Evolutionary conservation across 805 yeast genomes (phyloP), one percentile per base, ranked within the genome.

Genomic region (Lachancea sp.): DNA sequence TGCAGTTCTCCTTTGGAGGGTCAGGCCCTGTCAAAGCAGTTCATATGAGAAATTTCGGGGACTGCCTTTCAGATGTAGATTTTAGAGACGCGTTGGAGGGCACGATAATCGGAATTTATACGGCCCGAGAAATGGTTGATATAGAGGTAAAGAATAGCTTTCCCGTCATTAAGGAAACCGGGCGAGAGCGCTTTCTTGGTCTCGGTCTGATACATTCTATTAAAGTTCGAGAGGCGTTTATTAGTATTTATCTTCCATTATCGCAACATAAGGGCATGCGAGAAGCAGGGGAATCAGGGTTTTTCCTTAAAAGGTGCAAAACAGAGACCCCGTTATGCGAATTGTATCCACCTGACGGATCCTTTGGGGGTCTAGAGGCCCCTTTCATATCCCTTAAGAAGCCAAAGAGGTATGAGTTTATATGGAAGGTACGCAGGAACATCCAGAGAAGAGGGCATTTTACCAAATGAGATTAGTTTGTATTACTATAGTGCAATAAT

Each of bases 161-260:
- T 8, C 66, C 65, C 13, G 38, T 61, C 3, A 32, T 59, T 5
- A 45, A 42, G 9, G n/a, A 29, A 15, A 19, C 45, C 7, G 13
- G 13, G 4, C 32, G 46, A 17, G 23, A 38, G 15, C 19, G 33
- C 6, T 58, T 51, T 42, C 26, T 49, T 7, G 41, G 54, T 11
- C 40, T 82, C 24, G 78, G 74, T 1, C 64, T 85, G 36, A 67
- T 86, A 0, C 96, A 87, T 53, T 81, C 90, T 1, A 60, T 85
- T 9, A 72, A 80, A 48, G 42, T 46, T 0, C 42, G 45, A 0
- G 52, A 60, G 1, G 52, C 63, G 8, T 46, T 63, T 12, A 50
- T 83, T 32, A 78, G 82, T 42, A 37, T 86, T 1, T 78, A 83
- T 49, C 62, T 82, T 0, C 87, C 86, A 0, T 36, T 40, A 6